Conservation (phyloP, 75 land plant genomes). For the Isoetes taiwanensis region DNA sequence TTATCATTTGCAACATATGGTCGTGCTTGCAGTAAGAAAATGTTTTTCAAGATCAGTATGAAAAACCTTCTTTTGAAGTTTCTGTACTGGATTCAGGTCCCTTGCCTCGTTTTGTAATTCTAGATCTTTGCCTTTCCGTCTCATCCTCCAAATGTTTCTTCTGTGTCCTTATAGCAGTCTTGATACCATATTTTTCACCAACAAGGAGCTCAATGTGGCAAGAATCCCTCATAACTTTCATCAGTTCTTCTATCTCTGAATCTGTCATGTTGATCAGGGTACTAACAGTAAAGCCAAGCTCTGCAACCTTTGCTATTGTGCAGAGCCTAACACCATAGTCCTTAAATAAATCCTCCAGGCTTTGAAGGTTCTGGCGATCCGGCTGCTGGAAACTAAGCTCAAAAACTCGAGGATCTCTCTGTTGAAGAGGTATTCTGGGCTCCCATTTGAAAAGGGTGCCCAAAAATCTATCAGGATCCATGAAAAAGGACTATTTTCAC, state of each 20-base stretch:
- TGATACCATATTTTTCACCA: conserved; percentile 84
- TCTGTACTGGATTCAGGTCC: too few species aligned
- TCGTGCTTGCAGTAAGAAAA: too few species aligned
- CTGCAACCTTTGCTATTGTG: conserved; percentile 68
- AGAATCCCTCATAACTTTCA: conserved; percentile 51
- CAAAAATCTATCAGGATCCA: conserved; percentile 21
- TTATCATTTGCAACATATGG: too few species aligned
- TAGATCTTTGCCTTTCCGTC: too few species aligned
- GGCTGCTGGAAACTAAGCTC: too few species aligned
- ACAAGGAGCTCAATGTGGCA: conserved; percentile 86
- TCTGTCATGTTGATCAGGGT: conserved; percentile 83
- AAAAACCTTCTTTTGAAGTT: too few species aligned
- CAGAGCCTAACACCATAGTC: conserved; percentile 66
- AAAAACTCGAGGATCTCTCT: too few species aligned
- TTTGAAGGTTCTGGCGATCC: too few species aligned
- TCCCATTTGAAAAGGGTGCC: conserved; percentile 42
- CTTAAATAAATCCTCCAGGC: conserved; percentile 67
- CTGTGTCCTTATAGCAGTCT: conserved; percentile 79
- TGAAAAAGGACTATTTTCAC: neutral
- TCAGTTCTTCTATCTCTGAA: conserved; percentile 79
- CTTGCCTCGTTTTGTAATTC: too few species aligned
- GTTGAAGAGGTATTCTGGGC: too few species aligned
- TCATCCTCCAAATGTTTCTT: conserved; percentile 52
- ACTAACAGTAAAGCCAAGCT: conserved; percentile 82
- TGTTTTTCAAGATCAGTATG: too few species aligned